Evolutionary conservation across 768 basidiomycete species (phyloP).

Genomic region (Lentinula guzmanii): DNA sequence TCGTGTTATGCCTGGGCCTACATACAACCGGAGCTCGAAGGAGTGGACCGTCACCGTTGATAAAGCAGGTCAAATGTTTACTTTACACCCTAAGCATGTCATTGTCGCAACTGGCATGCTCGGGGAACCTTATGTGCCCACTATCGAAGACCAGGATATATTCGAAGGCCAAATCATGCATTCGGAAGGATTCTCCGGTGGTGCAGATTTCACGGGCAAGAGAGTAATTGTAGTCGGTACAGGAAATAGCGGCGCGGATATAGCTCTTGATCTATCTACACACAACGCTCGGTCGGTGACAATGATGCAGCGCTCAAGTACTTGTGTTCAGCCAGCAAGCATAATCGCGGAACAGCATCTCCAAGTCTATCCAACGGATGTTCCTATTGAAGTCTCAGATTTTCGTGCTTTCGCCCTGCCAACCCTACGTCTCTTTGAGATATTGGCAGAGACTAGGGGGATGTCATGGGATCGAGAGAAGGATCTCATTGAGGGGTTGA

Average conservation of each 20-base stretch:
- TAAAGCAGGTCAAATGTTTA: constrained; percentile 20
- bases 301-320: not conserved
- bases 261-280: not conserved
- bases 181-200: constrained; percentile 20
- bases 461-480: not conserved
- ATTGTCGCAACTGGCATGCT: constrained; percentile 28
- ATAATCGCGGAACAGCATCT: not conserved
- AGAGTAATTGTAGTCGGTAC: not conserved
- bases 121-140: constrained; percentile 27
- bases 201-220: not conserved
- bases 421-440: not conserved
- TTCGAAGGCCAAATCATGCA: constrained; percentile 29
- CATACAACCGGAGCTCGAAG: constrained; percentile 23
- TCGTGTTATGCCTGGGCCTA: constrained; percentile 21
- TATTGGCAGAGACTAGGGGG: not conserved
- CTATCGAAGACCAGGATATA: constrained; percentile 14
- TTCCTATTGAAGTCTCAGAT: constrained; percentile 1
- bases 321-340: not conserved
- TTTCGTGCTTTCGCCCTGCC: not conserved
- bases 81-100: constrained; percentile 24
- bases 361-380: not conserved
- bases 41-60: constrained; percentile 29
- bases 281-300: not conserved
- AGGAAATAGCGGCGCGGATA: constrained; percentile 2
- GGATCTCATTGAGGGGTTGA: not conserved